Evolutionary conservation across 768 basidiomycete genomes (phyloP).

Genomic region (Russula foetens): DNA sequence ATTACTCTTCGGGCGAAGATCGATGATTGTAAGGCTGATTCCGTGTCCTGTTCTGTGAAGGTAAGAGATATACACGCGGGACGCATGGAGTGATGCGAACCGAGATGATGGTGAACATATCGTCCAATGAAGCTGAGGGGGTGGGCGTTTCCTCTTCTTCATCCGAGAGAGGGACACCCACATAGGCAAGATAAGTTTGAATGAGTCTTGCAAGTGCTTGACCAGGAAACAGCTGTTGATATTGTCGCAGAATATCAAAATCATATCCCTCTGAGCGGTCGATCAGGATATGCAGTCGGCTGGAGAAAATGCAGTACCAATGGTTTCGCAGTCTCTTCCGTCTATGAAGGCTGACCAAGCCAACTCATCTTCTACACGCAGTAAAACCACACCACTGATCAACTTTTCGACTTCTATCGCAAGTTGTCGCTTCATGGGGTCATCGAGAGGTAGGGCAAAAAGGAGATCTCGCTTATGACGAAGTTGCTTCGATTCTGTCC

Average conservation of each 20-base stretch:
- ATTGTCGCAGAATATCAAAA: conserved; percentile 45
- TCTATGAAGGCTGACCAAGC: conserved; percentile 82
- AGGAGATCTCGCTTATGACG: conserved; percentile 54
- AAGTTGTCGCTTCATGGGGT: conserved; percentile 36
- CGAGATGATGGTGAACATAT: conserved; percentile 52
- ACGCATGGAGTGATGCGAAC: conserved; percentile 34
- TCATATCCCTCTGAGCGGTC: conserved; percentile 51
- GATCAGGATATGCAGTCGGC: not conserved
- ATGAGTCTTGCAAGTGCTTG: conserved; percentile 50
- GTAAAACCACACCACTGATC: conserved; percentile 64
- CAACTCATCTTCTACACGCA: conserved; percentile 67
- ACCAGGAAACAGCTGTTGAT: conserved; percentile 55
- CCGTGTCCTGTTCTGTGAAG: conserved; percentile 2
- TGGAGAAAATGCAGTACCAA: conserved; percentile 40
- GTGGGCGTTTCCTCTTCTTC: conserved; percentile 31
- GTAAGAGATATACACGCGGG: not conserved
- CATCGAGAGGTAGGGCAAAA: conserved; percentile 43
- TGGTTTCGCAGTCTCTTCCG: conserved; percentile 52
- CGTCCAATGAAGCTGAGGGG: conserved; percentile 29
- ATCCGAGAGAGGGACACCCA: conserved; percentile 37
- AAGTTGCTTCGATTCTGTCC: conserved; percentile 69
- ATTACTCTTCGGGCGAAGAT: conserved; percentile 61
- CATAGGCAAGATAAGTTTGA: conserved; percentile 60
- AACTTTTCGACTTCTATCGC: conserved; percentile 63
- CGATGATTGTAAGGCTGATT: conserved; percentile 31